Evolutionary conservation across 164 flowering plant genomes (phyloP), one percentile per base, ranked within the genome.

Genomic region (Litsea cubeba): DNA sequence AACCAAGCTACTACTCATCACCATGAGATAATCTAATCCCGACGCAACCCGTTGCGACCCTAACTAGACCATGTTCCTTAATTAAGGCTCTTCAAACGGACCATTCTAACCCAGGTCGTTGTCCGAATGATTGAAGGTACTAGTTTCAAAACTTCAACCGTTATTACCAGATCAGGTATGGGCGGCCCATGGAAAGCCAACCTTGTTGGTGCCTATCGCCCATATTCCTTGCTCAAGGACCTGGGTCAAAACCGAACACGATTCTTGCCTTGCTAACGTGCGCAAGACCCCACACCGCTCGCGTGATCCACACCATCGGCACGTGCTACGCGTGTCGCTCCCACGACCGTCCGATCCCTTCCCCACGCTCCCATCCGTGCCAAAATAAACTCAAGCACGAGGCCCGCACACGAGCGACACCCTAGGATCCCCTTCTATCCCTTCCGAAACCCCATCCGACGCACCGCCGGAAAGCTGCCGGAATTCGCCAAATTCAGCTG

Each of bases 351-450:
- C 26, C 64, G 72, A 75, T 72, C 25, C 32, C 63, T 51, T 22
- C 73, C 10, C 67, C 51, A 76, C 67, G 71, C 65, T 70, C 76
- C 50, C 46, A 40, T 74, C 32, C 84, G 84, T 79, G 84, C 57
- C 76, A 74, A 71, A 72, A 23, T 40, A 74, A 22, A 71, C 79
- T 17, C 75, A 32, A 40, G 75, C 85, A 79, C 83, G 80, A 68
- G 77, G 73, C 76, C 23, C 75, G 30, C 83, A 79, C 83, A 69
- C 84, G 79, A 79, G 84, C 75, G 84, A 79, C 78, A 76, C 84
- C 83, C 81, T 76, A 74, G 65, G 49, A 62, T 30, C 51, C 82
- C 50, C 58, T 50, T 64, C 51, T 76, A 62, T 73, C 67, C 50
- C 46, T 54, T 69, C 74, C 7, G 73, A 18, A 46, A 58, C 30